phyloP scores from a whole-genome alignment of 2,329 filamentous ascomycete species.

The Hymenotorrendiella dingleyae region DNA sequence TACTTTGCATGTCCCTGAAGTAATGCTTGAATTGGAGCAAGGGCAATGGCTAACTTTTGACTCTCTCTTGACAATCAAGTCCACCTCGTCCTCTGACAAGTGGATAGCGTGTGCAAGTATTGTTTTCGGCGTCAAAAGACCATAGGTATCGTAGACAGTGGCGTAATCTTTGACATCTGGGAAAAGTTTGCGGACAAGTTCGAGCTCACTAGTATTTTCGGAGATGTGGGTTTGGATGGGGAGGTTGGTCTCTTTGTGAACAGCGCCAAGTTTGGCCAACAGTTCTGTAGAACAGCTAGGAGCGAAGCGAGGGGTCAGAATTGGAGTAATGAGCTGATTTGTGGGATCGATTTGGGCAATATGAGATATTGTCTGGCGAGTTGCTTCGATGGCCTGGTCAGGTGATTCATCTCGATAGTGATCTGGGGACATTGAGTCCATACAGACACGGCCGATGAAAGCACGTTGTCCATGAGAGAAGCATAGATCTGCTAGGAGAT shows the following conservation, averaged over 20 bases:
- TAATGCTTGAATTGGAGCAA: conserved; percentile 76
- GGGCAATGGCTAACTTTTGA: conserved; percentile 81
- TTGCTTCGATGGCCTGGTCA: conserved; percentile 49
- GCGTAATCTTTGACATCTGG: conserved; percentile 61
- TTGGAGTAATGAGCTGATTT: conserved; percentile 62
- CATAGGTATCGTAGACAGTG: conserved; percentile 68
- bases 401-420: conserved; percentile 74
- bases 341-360: conserved; percentile 61
- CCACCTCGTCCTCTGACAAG: conserved; percentile 59
- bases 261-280: conserved; percentile 56
- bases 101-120: conserved; percentile 85
- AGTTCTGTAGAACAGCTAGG: conserved; percentile 53
- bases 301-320: conserved; percentile 71
- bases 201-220: conserved; percentile 72
- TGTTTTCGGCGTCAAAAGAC: conserved; percentile 64
- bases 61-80: conserved; percentile 53
- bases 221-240: conserved; percentile 86
- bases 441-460: conserved; percentile 89
- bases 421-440: conserved; percentile 73
- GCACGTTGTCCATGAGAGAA: conserved; percentile 76
- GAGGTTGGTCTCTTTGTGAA: conserved; percentile 57
- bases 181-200: conserved; percentile 65
- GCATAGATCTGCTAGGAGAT: conserved; percentile 81
- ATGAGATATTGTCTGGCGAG: conserved; percentile 56
- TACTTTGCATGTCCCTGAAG: conserved; percentile 72